A percentile compares a stretch with the other conserved stretches of the same genome.
phyloP scores from a whole-genome alignment of 73 alveolate species.

The Tetrahymena elliotti region DNA sequence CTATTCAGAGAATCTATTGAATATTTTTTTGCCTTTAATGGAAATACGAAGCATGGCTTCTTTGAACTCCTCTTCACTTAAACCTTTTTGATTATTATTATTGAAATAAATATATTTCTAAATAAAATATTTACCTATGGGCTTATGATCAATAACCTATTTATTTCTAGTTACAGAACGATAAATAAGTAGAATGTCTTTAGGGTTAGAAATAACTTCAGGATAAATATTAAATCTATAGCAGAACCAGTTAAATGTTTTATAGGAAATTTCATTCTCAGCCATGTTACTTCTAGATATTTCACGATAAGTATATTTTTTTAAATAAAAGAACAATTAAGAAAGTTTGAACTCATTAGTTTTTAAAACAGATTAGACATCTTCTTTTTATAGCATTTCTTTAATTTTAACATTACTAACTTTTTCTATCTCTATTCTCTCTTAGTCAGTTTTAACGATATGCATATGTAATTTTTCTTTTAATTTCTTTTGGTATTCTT shows the following conservation, averaged over 20 bases:
- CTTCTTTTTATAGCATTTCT: not conserved
- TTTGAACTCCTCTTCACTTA: not conserved
- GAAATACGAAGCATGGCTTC: not conserved
- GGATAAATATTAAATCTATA: not conserved
- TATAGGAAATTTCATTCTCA: not conserved
- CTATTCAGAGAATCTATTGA: not conserved
- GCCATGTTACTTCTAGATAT: not conserved
- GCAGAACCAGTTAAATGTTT: not conserved
- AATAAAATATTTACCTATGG: not conserved
- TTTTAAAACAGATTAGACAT: not conserved
- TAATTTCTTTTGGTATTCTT: not conserved
- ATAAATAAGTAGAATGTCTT: not conserved
- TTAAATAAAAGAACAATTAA: not conserved
- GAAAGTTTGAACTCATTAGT: not conserved
- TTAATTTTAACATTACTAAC: not conserved
- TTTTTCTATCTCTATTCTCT: not conserved
- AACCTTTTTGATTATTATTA: not conserved
- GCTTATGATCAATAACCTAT: not conserved
- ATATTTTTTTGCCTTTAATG: not conserved
- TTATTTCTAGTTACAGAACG: not conserved
- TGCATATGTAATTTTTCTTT: not conserved
- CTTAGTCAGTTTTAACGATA: not conserved
- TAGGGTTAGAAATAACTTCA: not conserved
- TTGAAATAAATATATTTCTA: not conserved
- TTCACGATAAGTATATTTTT: not conserved